Evolutionary conservation across 2,329 filamentous ascomycete genomes (phyloP).

Genomic region (Alternaria brassicicola): DNA sequence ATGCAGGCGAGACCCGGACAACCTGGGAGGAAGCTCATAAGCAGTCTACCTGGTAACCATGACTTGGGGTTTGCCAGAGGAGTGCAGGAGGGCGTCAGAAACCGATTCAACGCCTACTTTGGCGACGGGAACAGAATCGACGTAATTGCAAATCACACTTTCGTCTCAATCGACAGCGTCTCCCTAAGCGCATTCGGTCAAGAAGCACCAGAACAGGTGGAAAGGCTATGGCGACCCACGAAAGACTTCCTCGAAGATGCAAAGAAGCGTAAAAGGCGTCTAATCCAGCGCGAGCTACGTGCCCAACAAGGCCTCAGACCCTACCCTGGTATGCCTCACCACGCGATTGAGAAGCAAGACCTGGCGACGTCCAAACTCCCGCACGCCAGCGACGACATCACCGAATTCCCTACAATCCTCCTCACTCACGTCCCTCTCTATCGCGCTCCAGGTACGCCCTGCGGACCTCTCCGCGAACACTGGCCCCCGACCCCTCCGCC

Average conservation of each 20-base stretch:
- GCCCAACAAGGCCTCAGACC: conserved; percentile 66
- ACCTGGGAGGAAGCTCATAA: conserved; percentile 76
- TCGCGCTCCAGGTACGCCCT: conserved; percentile 80
- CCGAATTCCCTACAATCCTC: conserved; percentile 82
- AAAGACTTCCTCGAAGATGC: conserved; percentile 76
- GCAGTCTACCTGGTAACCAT: conserved; percentile 90
- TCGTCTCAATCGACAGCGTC: conserved; percentile 88
- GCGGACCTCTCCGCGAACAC: conserved; percentile 83
- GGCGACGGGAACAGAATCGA: conserved; percentile 91
- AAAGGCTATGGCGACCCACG: conserved; percentile 74
- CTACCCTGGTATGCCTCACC: conserved; percentile 63
- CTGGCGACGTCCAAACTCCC: conserved; percentile 38
- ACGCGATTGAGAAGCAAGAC: conserved; percentile 63
- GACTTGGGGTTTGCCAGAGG: conserved; percentile 90
- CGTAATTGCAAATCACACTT: conserved; percentile 90
- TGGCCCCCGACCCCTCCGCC: conserved; percentile 73
- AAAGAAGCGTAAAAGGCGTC: conserved; percentile 68
- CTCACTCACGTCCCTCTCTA: conserved; percentile 92
- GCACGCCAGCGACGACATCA: conserved; percentile 51
- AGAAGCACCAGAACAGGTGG: conserved; percentile 56
- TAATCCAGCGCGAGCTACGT: conserved; percentile 71
- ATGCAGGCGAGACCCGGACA: conserved; percentile 63
- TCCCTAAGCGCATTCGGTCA: conserved; percentile 79
- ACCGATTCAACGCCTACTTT: conserved; percentile 87
- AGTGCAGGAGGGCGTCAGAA: conserved; percentile 77